Percentiles rank a stretch among this genome's conserved stretches.
phyloP scores from a whole-genome alignment of 345 rosid species.

The Eutrema heterophyllum region DNA sequence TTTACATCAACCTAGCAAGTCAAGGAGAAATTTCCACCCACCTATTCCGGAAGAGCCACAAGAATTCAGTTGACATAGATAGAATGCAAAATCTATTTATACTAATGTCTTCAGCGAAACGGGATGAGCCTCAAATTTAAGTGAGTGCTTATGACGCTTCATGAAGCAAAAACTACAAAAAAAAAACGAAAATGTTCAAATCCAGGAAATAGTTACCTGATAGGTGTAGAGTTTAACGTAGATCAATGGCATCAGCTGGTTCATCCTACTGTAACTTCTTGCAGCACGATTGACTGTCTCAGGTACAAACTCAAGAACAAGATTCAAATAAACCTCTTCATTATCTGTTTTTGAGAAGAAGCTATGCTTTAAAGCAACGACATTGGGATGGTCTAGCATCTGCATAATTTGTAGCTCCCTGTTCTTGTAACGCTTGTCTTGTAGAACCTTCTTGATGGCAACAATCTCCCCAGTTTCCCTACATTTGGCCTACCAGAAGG shows the following conservation, averaged over 20 bases:
- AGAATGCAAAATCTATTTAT: not conserved
- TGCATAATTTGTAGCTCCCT: slow-evolving; percentile 93
- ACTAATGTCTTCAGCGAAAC: not conserved
- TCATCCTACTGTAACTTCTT: slow-evolving; percentile 66
- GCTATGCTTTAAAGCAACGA: slow-evolving; percentile 76
- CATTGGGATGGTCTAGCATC: slow-evolving; percentile 95
- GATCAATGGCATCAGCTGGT: slow-evolving; percentile 86
- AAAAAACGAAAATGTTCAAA: not conserved
- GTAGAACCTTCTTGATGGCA: slow-evolving; percentile 92
- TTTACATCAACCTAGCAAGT: not conserved
- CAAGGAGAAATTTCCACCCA: not conserved
- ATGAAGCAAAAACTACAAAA: not conserved
- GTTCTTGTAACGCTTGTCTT: slow-evolving; percentile 94
- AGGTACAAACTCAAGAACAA: slow-evolving; percentile 90
- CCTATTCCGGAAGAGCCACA: not conserved
- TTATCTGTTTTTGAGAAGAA: slow-evolving; percentile 85
- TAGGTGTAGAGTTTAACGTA: slow-evolving; percentile 89
- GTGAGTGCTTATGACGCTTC: not conserved
- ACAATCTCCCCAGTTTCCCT: slow-evolving; percentile 93
- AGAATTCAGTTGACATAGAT: not conserved
- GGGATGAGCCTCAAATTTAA: not conserved
- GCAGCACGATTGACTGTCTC: slow-evolving; percentile 84
- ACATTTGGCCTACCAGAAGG: slow-evolving; percentile 74
- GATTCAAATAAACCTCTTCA: slow-evolving; percentile 85
- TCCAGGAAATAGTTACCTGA: slow-evolving; percentile 47